Evolutionary conservation across 2,329 filamentous ascomycete species (phyloP).

Genomic region (Beauveria sp.): DNA sequence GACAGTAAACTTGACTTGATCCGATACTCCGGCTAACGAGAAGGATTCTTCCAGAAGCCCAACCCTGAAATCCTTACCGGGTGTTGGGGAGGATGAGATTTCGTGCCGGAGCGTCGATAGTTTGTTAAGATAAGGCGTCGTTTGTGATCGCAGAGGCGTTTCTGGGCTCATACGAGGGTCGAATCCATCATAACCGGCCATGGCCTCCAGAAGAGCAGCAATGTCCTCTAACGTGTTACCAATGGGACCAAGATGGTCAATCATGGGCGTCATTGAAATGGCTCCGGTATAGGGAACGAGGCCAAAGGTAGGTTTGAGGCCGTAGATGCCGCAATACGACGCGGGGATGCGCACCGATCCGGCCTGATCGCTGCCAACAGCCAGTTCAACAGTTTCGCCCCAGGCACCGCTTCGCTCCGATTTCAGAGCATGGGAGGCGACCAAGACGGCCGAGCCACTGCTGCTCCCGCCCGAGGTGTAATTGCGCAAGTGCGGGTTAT

Average conservation of each 20-base stretch:
- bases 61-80: background rate
- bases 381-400: conserved; percentile 19
- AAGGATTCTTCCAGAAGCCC: conserved; percentile 36
- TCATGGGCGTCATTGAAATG: conserved; percentile 30
- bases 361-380: conserved; percentile 25
- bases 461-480: background rate
- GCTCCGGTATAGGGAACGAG: conserved; percentile 38
- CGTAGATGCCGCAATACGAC: conserved; percentile 24
- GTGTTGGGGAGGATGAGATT: no score
- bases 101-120: no score
- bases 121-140: no score
- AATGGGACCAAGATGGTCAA: conserved; percentile 39
- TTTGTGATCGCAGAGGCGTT: background rate
- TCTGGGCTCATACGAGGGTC: background rate
- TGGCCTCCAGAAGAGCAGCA: background rate
- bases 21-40: background rate
- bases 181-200: background rate
- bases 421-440: background rate
- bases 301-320: conserved; percentile 33
- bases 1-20: no score
- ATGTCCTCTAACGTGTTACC: conserved; percentile 24
- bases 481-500: conserved; percentile 2
- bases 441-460: background rate
- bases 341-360: conserved; percentile 26
- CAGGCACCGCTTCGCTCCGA: background rate